Percentiles rank a stretch among this genome's conserved stretches.
These are phyloP conservation scores for Crithidia thermophila DNA, from an alignment of 208 protist species.

Conservation along the genomic window DNA sequence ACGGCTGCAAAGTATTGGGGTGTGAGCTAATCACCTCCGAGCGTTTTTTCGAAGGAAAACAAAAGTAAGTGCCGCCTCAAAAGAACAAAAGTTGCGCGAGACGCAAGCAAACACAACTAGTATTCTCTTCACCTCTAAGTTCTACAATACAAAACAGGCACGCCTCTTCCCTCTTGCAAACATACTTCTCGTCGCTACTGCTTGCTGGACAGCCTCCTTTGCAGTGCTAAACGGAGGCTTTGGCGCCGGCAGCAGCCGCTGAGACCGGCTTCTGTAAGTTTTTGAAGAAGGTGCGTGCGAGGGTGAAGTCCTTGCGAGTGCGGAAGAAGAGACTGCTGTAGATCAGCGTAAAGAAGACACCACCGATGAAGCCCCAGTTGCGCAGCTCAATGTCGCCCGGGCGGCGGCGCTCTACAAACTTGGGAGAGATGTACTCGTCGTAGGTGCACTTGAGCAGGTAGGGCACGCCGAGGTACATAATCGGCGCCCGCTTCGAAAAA, in stretches of 20 bases:
- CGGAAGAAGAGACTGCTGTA: slow-evolving; percentile 72
- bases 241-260: too few species aligned
- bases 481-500: slow-evolving; percentile 45
- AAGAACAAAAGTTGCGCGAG: too few species aligned
- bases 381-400: slow-evolving; percentile 61
- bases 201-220: neutral
- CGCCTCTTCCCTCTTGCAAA: too few species aligned
- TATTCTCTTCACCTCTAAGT: too few species aligned
- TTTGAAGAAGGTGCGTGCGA: slow-evolving; percentile 31
- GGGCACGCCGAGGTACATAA: slow-evolving; percentile 51
- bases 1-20: too few species aligned
- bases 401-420: slow-evolving; percentile 54
- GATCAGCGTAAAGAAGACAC: slow-evolving; percentile 79
- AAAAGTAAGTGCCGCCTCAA: too few species aligned
- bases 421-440: slow-evolving; percentile 80
- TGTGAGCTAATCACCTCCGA: too few species aligned
- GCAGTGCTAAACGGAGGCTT: neutral
- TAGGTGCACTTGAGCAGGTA: slow-evolving; percentile 79
- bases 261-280: slow-evolving; percentile 37
- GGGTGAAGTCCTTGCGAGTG: slow-evolving; percentile 47
- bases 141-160: too few species aligned
- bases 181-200: too few species aligned
- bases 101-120: too few species aligned
- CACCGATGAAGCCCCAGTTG: slow-evolving; percentile 87
- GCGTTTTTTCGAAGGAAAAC: too few species aligned